phyloP scores from a whole-genome alignment of 495 filamentous ascomycete genomes.

The Halenospora varia region DNA sequence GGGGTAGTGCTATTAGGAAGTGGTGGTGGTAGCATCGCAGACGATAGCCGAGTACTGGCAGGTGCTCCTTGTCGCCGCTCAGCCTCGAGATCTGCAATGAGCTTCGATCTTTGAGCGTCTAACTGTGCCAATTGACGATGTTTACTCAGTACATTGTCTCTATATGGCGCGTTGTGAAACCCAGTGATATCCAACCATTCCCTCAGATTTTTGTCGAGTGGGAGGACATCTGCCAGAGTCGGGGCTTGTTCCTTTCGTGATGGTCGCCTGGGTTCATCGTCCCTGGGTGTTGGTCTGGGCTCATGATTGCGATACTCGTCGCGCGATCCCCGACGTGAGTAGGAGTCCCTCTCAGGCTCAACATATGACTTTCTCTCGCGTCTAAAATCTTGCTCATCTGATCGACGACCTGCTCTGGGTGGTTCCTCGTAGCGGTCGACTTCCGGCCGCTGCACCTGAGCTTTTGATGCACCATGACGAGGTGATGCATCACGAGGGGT shows the following conservation, averaged over 20 bases:
- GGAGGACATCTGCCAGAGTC: constrained; percentile 11
- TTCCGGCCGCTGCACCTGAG: constrained; percentile 2
- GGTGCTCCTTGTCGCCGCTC: constrained; percentile 23
- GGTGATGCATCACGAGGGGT: constrained; percentile 7
- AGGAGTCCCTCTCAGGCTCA: not conserved
- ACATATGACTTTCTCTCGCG: constrained; percentile 11
- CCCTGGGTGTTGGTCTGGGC: not conserved
- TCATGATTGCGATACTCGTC: constrained; percentile 13
- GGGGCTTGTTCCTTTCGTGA: not conserved
- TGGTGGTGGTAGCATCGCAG: constrained; percentile 17
- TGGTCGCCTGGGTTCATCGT: constrained; percentile 3
- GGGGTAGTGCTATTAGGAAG: not conserved
- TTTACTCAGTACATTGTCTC: constrained; percentile 41
- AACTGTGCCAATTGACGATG: constrained; percentile 40
- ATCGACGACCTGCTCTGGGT: constrained; percentile 5
- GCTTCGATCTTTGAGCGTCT: constrained; percentile 33
- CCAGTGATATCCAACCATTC: constrained; percentile 60
- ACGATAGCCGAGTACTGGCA: constrained; percentile 7
- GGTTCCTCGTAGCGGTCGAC: constrained; percentile 8
- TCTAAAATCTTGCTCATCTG: constrained; percentile 2
- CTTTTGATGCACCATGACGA: constrained; percentile 1
- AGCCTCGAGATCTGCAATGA: constrained; percentile 34
- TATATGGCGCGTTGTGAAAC: constrained; percentile 48
- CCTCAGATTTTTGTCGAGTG: constrained; percentile 41
- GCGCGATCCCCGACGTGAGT: constrained; percentile 1